Percentiles rank a stretch among this genome's conserved stretches.
These are phyloP conservation scores for Botryotinia calthae DNA, from an alignment of 2,329 filamentous ascomycete species.

Conservation along the genomic window DNA sequence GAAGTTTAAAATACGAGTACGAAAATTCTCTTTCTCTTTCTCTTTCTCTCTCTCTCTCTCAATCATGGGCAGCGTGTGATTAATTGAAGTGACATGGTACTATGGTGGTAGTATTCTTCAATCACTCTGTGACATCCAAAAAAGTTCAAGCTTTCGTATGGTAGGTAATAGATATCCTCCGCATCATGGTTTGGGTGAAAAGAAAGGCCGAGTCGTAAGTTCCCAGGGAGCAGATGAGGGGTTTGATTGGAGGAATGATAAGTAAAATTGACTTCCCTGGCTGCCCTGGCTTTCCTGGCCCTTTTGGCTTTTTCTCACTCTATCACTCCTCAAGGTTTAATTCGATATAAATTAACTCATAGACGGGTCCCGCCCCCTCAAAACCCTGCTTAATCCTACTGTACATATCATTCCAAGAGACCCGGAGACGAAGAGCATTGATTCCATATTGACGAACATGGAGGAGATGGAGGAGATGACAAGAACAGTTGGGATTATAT, in stretches of 20 bases:
- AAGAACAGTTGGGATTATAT: neutral
- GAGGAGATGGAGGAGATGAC: neutral
- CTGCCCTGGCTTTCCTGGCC: neutral
- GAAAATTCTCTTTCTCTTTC: neutral
- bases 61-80: slow-evolving; percentile 17
- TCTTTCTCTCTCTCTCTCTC: neutral
- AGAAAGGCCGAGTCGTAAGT: slow-evolving; percentile 13
- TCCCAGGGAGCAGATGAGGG: neutral
- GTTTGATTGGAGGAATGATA: neutral
- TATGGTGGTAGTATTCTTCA: neutral
- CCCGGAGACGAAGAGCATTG: neutral
- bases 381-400: neutral
- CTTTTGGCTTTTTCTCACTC: neutral
- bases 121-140: neutral
- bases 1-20: slow-evolving; percentile 7
- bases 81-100: slow-evolving; percentile 11
- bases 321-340: neutral
- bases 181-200: slow-evolving; percentile 4
- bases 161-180: neutral
- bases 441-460: neutral
- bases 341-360: neutral
- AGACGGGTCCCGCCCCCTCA: slow-evolving; percentile 1
- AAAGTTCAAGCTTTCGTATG: neutral
- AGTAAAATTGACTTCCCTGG: neutral
- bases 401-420: neutral